Conservation (phyloP, 495 filamentous ascomycete species). For the Hypoxylon fragiforme region DNA sequence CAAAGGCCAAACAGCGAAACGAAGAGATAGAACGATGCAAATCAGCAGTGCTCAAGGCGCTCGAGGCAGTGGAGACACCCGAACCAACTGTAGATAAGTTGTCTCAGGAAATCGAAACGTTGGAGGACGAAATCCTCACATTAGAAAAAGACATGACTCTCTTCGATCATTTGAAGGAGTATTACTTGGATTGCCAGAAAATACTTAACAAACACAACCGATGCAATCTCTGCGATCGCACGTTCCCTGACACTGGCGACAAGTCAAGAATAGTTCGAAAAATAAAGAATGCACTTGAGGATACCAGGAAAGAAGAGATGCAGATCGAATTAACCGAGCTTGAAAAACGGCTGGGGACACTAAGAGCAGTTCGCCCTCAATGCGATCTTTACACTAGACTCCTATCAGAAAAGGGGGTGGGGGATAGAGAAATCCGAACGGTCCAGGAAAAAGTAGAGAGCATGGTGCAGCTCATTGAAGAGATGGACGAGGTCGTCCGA, state of each 20-base stretch:
- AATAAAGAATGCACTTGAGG: constrained; percentile 61
- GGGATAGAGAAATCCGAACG: constrained; percentile 63
- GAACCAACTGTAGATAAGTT: constrained; percentile 46
- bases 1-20: constrained; percentile 63
- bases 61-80: constrained; percentile 41
- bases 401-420: constrained; percentile 67
- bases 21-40: constrained; percentile 65
- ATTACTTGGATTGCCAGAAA: constrained; percentile 63
- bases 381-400: constrained; percentile 77
- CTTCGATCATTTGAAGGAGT: constrained; percentile 63
- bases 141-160: constrained; percentile 66
- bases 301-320: constrained; percentile 55
- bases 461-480: constrained; percentile 68
- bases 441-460: constrained; percentile 57
- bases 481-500: constrained; percentile 69
- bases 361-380: constrained; percentile 62
- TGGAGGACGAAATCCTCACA: constrained; percentile 63
- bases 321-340: constrained; percentile 55
- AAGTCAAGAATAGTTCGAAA: constrained; percentile 62
- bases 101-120: constrained; percentile 41
- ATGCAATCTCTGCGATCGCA: constrained; percentile 71
- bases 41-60: constrained; percentile 45
- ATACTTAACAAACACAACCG: constrained; percentile 61
- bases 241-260: constrained; percentile 59
- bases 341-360: constrained; percentile 58